Evolutionary conservation across 2,329 filamentous ascomycete species (phyloP).

Genomic region (Alternaria sp.): DNA sequence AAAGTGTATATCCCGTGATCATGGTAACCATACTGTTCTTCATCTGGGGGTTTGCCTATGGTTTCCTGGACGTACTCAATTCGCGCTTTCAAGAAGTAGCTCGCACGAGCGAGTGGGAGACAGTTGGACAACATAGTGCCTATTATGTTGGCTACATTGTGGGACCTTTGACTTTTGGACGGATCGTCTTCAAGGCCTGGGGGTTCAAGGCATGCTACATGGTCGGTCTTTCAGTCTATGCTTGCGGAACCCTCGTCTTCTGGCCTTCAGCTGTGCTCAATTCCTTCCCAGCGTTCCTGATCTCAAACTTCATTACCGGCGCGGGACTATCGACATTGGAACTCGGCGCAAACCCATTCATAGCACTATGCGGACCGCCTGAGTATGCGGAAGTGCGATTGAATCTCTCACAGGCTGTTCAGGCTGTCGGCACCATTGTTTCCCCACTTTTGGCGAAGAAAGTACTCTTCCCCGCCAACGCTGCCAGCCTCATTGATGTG

Average conservation of each 20-base stretch:
- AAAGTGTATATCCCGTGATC: conserved; percentile 74
- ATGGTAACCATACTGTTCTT: conserved; percentile 84
- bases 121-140: conserved; percentile 69
- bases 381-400: conserved; percentile 66
- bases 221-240: conserved; percentile 66
- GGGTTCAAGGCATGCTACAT: conserved; percentile 69
- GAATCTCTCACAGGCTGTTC: conserved; percentile 66
- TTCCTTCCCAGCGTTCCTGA: conserved; percentile 64
- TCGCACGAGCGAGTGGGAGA: conserved; percentile 66
- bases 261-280: conserved; percentile 69
- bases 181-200: conserved; percentile 62
- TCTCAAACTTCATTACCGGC: conserved; percentile 69
- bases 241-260: conserved; percentile 66
- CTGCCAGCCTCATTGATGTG: conserved; percentile 62
- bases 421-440: conserved; percentile 65
- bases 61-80: conserved; percentile 82
- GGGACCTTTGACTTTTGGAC: conserved; percentile 71
- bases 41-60: conserved; percentile 90
- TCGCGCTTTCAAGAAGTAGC: conserved; percentile 69
- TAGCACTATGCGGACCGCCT: conserved; percentile 65
- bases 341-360: conserved; percentile 67
- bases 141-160: conserved; percentile 77
- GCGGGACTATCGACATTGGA: conserved; percentile 66
- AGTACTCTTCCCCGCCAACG: conserved; percentile 61
- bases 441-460: conserved; percentile 66